Base-by-base conservation (phyloP, 768 basidiomycete genomes). In the Russula compacta region DNA sequence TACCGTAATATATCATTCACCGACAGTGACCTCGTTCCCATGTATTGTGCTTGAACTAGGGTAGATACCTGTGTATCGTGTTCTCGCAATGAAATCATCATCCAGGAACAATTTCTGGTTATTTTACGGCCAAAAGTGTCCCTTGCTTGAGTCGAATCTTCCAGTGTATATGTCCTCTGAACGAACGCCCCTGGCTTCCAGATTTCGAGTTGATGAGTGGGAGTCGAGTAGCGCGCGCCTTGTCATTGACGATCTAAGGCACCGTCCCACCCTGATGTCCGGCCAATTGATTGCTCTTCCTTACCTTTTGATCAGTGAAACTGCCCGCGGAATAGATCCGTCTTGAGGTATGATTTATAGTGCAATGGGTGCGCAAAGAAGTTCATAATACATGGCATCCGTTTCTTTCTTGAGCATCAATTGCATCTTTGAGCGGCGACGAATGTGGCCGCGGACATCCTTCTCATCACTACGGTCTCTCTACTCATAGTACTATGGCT, bases 401-500 rank as follows among this genome's bases (percentile, higher is more conserved):
- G 6, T 3, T 24, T 10, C 6, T 21, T 21, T 46, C 11, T 10
- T 11, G 44, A 4, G 19, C 21, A 11, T 21, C 9, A 19, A 19
- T 19, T 44, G 10, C 1, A 8, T 19, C 5, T 12, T 12, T 3
- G 19, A 21, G 4, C 44, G n/a, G n/a, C n/a, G n/a, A n/a, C n/a
- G n/a, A n/a, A n/a, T n/a, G n/a, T n/a, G n/a, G n/a, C n/a, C n/a
- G n/a, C n/a, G n/a, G n/a, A n/a, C n/a, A n/a, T n/a, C n/a, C n/a
- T n/a, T n/a, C n/a, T n/a, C n/a, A n/a, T n/a, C n/a, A n/a, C 21
- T 19, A 21, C 4, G 19, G 43, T 10, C 43, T 39, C 12, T 39
- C 39, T 44, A 21, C 19, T 44, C 19, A 24, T 11, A 42, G 40
- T 48, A 39, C 19, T 5, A 70, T 68, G 70, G 43, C 64, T 3